phyloP scores from a whole-genome alignment of 1,284 basidiomycete species.

The Ceratobasidium sp. region DNA sequence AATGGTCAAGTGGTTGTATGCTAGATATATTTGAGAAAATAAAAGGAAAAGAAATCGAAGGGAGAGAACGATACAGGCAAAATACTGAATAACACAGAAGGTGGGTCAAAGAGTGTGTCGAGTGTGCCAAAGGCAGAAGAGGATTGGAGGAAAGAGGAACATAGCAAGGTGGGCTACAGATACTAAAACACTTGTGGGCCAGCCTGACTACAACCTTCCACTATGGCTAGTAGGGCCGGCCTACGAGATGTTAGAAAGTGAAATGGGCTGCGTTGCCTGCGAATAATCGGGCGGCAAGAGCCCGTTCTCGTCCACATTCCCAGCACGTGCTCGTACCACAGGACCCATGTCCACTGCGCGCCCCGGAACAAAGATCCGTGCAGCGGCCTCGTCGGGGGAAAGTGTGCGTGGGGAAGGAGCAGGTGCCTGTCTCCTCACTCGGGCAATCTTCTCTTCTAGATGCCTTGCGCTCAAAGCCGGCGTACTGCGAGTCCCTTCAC shows the following conservation, averaged over 20 bases:
- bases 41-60: neutral
- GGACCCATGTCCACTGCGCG: conserved; percentile 38
- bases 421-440: neutral
- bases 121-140: neutral
- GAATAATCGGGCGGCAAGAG: conserved; percentile 35
- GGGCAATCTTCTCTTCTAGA: conserved; percentile 9
- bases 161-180: neutral
- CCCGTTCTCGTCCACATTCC: conserved; percentile 34
- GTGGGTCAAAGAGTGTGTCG: neutral
- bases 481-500: neutral
- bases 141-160: neutral
- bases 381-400: conserved; percentile 7
- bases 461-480: neutral
- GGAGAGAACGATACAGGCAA: too few relatives aligned
- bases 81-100: neutral
- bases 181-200: neutral
- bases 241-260: neutral
- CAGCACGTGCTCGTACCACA: neutral
- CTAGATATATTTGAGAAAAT: neutral
- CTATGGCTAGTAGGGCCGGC: neutral
- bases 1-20: neutral
- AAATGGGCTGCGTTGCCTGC: conserved; percentile 25
- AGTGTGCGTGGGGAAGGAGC: neutral
- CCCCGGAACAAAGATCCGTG: conserved; percentile 24
- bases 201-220: neutral